Base-by-base conservation (phyloP, 331 rosid species). In the Arachis monticola region DNA sequence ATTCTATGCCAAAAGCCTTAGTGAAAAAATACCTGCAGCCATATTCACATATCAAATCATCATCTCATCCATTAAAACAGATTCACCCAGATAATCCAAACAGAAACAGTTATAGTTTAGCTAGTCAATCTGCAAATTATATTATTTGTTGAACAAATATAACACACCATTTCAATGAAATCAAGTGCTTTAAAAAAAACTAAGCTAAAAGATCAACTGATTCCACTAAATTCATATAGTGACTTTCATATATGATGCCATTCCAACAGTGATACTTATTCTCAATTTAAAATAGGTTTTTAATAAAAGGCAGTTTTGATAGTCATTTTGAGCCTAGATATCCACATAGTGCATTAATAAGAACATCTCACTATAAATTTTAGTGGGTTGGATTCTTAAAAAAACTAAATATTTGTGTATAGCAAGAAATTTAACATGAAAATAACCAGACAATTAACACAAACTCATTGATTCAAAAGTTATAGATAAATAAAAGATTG, bases 1-100 rank as follows among this genome's bases (percentile, higher is more conserved):
- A 93, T 4, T 92, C 97, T 14, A 89, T 80, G 87, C 86, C 84
- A 81, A 91, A 84, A 48, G 98, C 97, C 83, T 91, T 93, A n/a
- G 98, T 89, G 88, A 93, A 89, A 63, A 97, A 89, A 81, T 91
- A 91, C 98, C 97, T 89, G 86, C 76, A 81, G 47, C 64, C 61
- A 72, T 35, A 57, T 60, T 7, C 76, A 58, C 6, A 80, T 75
- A 46, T 44, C 44, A 6, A 30, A 53, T 70, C 67, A 32, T 27
- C 68, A 41, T 60, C 60, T 69, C 48, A 65, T 52, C 48, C 41
- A 11, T 11, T 13, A 66, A 41, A 3, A 50, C 12, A 30, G 55
- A 75, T 68, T 10, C 47, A 17, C 68, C 45, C 52, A 57, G 51
- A 63, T 46, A 62, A 50, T 14, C 47, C 41, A 13, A 55, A 58